Evolutionary conservation across 805 yeast genomes (phyloP), one percentile per base, ranked within the genome.

Genomic region (Torulaspora gathmanii): DNA sequence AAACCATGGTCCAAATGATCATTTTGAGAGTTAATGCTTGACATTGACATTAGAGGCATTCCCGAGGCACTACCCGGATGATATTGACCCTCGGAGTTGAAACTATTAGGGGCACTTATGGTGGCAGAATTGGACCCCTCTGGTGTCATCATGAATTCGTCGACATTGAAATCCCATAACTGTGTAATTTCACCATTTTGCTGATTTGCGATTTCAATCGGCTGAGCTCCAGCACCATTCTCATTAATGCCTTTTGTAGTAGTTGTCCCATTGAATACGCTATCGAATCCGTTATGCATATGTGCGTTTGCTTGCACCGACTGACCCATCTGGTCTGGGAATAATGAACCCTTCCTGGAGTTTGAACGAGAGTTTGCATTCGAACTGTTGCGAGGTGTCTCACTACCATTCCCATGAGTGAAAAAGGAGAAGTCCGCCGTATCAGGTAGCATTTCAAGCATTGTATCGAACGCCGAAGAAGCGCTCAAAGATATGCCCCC

Each of bases 181-280:
- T 64, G 69, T 11, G 69, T 69, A 41, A 67, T 66, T 45, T 68
- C 72, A 55, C 70, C 70, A 44, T 64, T 65, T 26, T 62, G 66
- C 31, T 55, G 56, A 46, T 65, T 57, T 1, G 48, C 49, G 36
- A 63, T 58, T 41, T 63, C 62, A 5, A 63, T 55, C 0, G 68
- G 67, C 28, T 52, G 51, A 6, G 54, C 23, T 11, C 25, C n/a
- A n/a, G 23, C 22, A 11, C 34, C 29, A 12, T 37, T 19, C 37
- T 19, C 27, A 30, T 31, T 15, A n/a, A 16, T 17, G 17, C n/a
- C 26, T 26, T 10, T 26, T 35, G 34, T 9, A n/a, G 3, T 27
- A 12, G 33, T 26, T 23, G 30, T 13, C 10, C 40, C 31, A 8
- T 28, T 42, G 10, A 28, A 33, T 12, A 40, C 13, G 35, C 17